Base-by-base conservation (phyloP, 2,329 filamentous ascomycete genomes). In the Aplosporella prunicola region DNA sequence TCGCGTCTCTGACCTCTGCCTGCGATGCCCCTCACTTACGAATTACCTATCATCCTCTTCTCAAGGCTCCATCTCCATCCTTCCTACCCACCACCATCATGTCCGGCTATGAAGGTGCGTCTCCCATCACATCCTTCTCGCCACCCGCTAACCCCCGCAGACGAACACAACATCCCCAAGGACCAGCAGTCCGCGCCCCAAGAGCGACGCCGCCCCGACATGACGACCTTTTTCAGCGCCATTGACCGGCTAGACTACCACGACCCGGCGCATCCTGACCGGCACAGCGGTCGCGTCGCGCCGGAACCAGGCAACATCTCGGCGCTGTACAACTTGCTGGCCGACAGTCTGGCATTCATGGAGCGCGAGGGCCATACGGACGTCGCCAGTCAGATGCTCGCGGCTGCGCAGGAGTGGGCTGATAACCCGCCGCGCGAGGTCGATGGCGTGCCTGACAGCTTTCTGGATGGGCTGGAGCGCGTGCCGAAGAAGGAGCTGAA, bases 161-260 rank as follows among this genome's bases (percentile, higher is more conserved):
- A 68, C 33, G 67, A 70, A 50, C 67, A 71, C 54, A 64, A 62
- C 52, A 65, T 69, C 47, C 48, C 59, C 35, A 46, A 55, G 32
- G 52, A 61, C 25, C 56, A 52, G 39, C 11, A 42, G 34, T 43
- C 42, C 18, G 32, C 47, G 27, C 46, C 55, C 36, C 51, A 59
- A 13, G 57, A 58, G 22, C 59, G 61, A 37, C 73, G 73, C 45
- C 71, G 75, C 35, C 76, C 76, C 18, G 76, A 80, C 53, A 68
- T 80, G 26, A 75, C 71, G 26, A 76, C 74, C 48, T 80, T 80
- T 64, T 78, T 78, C 61, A 67, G 69, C 40, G 71, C 72, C 29
- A 71, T 80, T 42, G 71, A 78, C 48, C 68, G 76, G 40, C 62
- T 69, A 20, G 67, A 70, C 43, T 74, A 70, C 7, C 70, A 67